A percentile compares a stretch with the other conserved stretches of the same genome.
These are phyloP conservation scores for Arthrinium puccinioides DNA, from an alignment of 2,329 filamentous ascomycete genomes.

Conservation along the genomic window DNA sequence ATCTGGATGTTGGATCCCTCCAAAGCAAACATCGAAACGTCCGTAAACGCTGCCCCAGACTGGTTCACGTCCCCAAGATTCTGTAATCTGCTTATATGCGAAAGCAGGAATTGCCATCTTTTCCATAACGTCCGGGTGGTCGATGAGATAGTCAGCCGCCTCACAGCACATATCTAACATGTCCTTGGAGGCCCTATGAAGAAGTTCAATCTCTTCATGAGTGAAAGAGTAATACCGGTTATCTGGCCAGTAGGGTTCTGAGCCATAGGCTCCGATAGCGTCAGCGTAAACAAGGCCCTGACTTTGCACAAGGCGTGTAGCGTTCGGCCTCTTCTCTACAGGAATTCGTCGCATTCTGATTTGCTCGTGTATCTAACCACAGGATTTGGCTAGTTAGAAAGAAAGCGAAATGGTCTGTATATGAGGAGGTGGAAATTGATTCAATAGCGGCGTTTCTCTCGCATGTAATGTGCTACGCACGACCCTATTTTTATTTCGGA, in stretches of 20 bases:
- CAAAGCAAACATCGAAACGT: conserved; percentile 7
- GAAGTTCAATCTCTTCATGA: conserved; percentile 1
- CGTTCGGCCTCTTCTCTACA: conserved; percentile 2
- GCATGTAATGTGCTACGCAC: not conserved
- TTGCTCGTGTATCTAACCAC: not conserved
- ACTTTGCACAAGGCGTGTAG: conserved; percentile 2
- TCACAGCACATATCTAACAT: conserved; percentile 9
- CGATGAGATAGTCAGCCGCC: conserved; percentile 7
- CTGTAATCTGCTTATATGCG: conserved; percentile 2
- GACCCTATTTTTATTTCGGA: not conserved
- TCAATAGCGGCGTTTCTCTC: not conserved
- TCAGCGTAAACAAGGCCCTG: conserved; percentile 2
- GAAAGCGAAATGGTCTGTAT: not conserved
- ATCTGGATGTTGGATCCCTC: conserved; percentile 6
- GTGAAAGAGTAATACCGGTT: conserved; percentile 8
- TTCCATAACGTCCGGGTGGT: conserved; percentile 5
- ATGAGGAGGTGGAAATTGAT: not conserved
- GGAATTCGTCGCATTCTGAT: conserved; percentile 1
- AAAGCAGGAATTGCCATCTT: conserved; percentile 6
- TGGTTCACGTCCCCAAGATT: conserved; percentile 5
- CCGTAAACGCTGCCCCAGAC: conserved; percentile 8
- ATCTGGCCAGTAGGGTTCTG: conserved; percentile 7
- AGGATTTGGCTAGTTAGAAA: no score
- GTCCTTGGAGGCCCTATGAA: conserved; percentile 4
- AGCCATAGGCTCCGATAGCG: not conserved